Evolutionary conservation across 257 asterid species (phyloP).

Genomic region (Salvia hispanica): DNA sequence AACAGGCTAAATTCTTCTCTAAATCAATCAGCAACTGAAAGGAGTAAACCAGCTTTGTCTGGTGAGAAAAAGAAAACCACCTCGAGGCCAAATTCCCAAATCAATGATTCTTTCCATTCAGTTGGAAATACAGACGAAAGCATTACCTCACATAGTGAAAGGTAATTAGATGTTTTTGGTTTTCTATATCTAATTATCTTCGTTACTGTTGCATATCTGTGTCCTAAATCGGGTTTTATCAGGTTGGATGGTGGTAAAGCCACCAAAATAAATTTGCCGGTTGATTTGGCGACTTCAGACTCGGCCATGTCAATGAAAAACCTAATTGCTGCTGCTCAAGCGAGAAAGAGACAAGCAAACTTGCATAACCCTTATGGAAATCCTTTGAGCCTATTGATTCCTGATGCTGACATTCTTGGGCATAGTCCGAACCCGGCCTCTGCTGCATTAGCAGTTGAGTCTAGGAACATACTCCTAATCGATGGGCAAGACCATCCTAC

Average conservation of each 20-base stretch:
- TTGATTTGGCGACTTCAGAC: conserved; percentile 54
- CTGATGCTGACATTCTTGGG: conserved; percentile 48
- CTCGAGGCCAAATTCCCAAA: conserved; percentile 42
- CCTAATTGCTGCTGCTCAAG: conserved; percentile 93
- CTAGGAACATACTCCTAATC: conserved; percentile 43
- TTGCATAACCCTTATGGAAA: conserved; percentile 48
- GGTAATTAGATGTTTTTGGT: conserved; percentile 42
- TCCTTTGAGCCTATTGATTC: conserved; percentile 36
- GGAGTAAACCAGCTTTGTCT: conserved; percentile 47
- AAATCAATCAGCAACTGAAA: conserved; percentile 45
- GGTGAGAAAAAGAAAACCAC: conserved; percentile 56
- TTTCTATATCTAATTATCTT: conserved; percentile 15
- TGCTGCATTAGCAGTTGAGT: conserved; percentile 46
- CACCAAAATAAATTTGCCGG: conserved; percentile 36
- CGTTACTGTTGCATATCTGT: conserved; percentile 35
- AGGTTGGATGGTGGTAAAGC: conserved; percentile 57
- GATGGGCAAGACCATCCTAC: conserved; percentile 48
- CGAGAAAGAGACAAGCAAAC: conserved; percentile 66
- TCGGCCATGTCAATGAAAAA: conserved; percentile 62
- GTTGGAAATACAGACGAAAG: conserved; percentile 46
- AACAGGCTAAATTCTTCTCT: conserved; percentile 40
- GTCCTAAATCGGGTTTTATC: conserved; percentile 34
- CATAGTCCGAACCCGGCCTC: conserved; percentile 48
- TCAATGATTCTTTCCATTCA: conserved; percentile 34
- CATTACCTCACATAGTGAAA: conserved; percentile 42